Evolutionary conservation across 2,329 filamentous ascomycete species (phyloP), one percentile per base, ranked within the genome.

Genomic region (Coleophoma crateriformis): DNA sequence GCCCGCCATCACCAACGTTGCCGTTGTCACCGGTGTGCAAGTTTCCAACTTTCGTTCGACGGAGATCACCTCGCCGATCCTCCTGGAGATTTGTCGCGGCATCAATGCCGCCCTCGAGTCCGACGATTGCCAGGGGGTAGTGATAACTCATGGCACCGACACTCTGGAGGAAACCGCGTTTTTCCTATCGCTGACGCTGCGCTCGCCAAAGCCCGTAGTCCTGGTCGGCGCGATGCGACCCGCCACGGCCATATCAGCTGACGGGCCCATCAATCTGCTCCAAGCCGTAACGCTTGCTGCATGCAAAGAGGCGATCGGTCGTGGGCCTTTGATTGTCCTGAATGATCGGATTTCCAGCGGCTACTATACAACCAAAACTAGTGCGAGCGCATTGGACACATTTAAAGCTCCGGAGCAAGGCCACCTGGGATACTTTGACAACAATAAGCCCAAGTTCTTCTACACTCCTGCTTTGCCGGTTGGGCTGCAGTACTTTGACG

Each of bases 81-180:
- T 75, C 40, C 65, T 79, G 15, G 69, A 67, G 33, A 58, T 81
- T 37, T 68, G 71, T 3, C 65, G 71, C 19, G 63, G 66, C 45
- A 72, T 81, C 45, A 72, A 76, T 47, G 58, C 55, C 19, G 75
- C 77, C 50, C 67, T 81, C 4, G 70, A 73, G 22, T 62, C 59
- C 49, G 65, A 66, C n/a, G 56, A 64, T 45, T 65, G 64, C 33
- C 64, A 68, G 46, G 48, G 48, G 19, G 48, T 50, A 3, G 33
- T 46, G 13, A 35, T 50, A 15, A 83, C 81, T 1, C 81, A 84
- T 58, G 81, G 81, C 48, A 84, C 81, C 10, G 81, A 85, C 59
- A 83, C 79, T 0, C 68, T 84, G 1, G 81, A 83, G 57, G 80
- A 84, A 61, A 76, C 76, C 1, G 76, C 79, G 13, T 82, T 83